These are phyloP conservation scores for Solanum pennellii DNA, from an alignment of 257 asterid genomes.

Conservation along the genomic window DNA sequence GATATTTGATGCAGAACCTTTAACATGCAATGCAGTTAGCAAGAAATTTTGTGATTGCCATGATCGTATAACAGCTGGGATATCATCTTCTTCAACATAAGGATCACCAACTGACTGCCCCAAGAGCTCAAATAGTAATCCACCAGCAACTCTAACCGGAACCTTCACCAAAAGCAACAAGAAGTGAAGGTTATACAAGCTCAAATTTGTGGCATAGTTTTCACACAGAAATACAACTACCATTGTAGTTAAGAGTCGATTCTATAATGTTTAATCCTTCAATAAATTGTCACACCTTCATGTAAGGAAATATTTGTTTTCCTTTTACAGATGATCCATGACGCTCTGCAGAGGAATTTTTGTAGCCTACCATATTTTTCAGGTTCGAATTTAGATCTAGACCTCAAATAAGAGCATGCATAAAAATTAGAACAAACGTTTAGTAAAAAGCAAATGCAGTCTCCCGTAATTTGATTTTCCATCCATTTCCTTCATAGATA, in stretches of 20 bases:
- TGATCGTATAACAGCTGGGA: constrained; percentile 86
- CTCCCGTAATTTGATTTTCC: neutral
- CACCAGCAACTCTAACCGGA: constrained; percentile 98
- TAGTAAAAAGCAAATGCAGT: neutral
- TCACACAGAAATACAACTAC: neutral
- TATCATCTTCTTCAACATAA: constrained; percentile 74
- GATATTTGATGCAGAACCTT: constrained; percentile 68
- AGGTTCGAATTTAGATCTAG: neutral
- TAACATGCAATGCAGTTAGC: constrained; percentile 61
- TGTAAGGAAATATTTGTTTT: neutral
- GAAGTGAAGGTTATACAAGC: neutral
- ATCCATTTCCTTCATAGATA: neutral
- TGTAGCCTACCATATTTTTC: neutral
- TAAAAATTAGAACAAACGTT: neutral
- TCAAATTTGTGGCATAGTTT: neutral
- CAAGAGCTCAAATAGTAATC: constrained; percentile 85
- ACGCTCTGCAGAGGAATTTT: neutral
- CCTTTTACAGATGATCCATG: neutral
- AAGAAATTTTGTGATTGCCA: constrained; percentile 93
- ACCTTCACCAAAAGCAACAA: constrained; percentile 32
- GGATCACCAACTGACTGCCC: constrained; percentile 99
- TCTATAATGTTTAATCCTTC: neutral
- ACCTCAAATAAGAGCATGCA: neutral
- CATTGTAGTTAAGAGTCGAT: neutral
- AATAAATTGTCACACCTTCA: neutral